Base-by-base conservation (phyloP, 768 basidiomycete species). In the Psilocybe cyanescens region DNA sequence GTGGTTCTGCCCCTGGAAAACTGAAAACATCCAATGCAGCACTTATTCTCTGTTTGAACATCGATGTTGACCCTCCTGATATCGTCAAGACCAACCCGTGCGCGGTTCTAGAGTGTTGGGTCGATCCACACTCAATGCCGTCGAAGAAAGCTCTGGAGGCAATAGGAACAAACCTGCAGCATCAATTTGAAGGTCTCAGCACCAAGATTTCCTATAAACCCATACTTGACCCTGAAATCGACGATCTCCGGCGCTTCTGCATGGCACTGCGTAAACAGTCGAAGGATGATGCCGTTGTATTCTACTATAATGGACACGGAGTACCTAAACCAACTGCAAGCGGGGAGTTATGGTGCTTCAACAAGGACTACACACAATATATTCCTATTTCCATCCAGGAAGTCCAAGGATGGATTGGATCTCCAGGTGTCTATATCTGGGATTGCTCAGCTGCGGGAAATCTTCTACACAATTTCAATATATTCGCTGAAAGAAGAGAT, bases 321-420 rank as follows among this genome's bases (percentile, higher is more conserved):
- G 97, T 99, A 19, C 97, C 97, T 2, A 96, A 94, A 70, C 97
- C 97, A 9, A 99, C 97, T 0, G 82, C 92, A 0, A 95, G 93
- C 64, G 92, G 97, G 24, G 97, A 99, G 75, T 83, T 99, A 55
- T 99, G 97, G 97, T 96, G 97, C 58, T 99, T 99, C 80, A 99
- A 99, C 75, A 83, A 89, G 69, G 91, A 87, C 67, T 99, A 99
- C 74, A 98, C 97, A 0, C 97, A 99, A 75, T 99, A 99, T 71
- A 99, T 99, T 61, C 97, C 97, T 0, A 92, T 99, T 9, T 95
- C 94, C 16, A 80, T 99, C 46, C 90, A 90, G 73, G 97, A 99
- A 67, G 82, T 99, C 14, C 96, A 99, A 72, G 85, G 81, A 17
- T 98, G 95, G 94, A 78, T 99, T 3, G 95, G 94, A 5, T 92